Evolutionary conservation across 2,329 filamentous ascomycete genomes (phyloP).

Genomic region (Fusarium sp.): DNA sequence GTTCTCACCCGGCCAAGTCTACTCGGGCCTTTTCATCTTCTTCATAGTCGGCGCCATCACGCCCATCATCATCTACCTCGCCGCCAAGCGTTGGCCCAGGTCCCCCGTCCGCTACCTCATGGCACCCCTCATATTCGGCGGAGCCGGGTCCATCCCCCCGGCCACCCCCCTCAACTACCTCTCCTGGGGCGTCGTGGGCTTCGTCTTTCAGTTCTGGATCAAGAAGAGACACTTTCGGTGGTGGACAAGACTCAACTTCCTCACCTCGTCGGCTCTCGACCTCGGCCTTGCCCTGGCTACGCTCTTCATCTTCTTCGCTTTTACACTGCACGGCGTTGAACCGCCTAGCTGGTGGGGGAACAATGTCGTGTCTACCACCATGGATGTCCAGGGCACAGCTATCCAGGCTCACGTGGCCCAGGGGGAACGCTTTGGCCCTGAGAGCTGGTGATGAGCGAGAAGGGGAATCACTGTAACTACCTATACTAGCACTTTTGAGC

Average conservation of each 20-base stretch:
- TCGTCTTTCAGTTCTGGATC: slow-evolving; percentile 76
- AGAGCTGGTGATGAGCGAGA: slow-evolving; percentile 58
- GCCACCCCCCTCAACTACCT: slow-evolving; percentile 81
- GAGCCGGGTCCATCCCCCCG: slow-evolving; percentile 68
- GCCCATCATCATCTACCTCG: slow-evolving; percentile 65
- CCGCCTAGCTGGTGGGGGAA: slow-evolving; percentile 80
- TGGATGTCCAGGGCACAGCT: slow-evolving; percentile 71
- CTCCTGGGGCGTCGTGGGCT: slow-evolving; percentile 78
- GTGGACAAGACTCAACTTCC: slow-evolving; percentile 81
- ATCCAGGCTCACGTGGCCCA: slow-evolving; percentile 64
- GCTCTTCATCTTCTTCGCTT: slow-evolving; percentile 76
- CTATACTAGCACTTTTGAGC: not conserved
- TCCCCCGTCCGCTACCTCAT: slow-evolving; percentile 66
- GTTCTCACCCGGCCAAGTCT: slow-evolving; percentile 72
- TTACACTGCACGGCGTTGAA: slow-evolving; percentile 71
- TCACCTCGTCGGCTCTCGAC: slow-evolving; percentile 77
- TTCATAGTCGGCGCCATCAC: slow-evolving; percentile 67
- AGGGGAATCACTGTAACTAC: not conserved
- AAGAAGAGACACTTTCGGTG: slow-evolving; percentile 73
- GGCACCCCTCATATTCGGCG: slow-evolving; percentile 73
- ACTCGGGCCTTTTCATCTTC: slow-evolving; percentile 70
- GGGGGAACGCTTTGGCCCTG: slow-evolving; percentile 73
- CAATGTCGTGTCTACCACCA: slow-evolving; percentile 65
- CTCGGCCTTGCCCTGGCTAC: slow-evolving; percentile 75
- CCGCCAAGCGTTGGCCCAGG: slow-evolving; percentile 62